Evolutionary conservation across 1,139 yeast species (phyloP).

Genomic region (Pneumocystis sp.): DNA sequence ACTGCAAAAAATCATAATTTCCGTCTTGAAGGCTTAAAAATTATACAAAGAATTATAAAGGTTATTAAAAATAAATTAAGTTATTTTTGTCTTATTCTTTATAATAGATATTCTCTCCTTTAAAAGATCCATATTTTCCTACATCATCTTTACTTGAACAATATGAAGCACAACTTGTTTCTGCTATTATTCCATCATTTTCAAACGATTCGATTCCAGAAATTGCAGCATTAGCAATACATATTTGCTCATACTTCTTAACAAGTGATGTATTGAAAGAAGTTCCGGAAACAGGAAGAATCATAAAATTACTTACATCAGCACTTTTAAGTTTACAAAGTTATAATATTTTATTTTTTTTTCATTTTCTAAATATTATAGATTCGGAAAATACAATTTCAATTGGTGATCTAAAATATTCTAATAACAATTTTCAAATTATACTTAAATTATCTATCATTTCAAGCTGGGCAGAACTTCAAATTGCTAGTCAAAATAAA

Average conservation of each 20-base stretch:
- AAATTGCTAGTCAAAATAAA: conserved; percentile 31
- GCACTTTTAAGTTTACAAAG: conserved; percentile 43
- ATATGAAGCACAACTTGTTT: conserved; percentile 85
- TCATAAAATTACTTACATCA: conserved; percentile 49
- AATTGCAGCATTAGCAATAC: conserved; percentile 63
- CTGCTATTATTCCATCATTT: conserved; percentile 87
- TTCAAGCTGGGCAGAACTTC: conserved; percentile 79
- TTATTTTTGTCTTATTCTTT: not conserved
- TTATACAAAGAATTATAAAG: conserved; percentile 47
- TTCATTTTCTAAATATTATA: not conserved
- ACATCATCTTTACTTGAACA: conserved; percentile 66
- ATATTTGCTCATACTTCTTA: conserved; percentile 65
- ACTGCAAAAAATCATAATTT: conserved; percentile 52
- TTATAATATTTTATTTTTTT: not conserved
- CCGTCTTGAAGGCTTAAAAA: conserved; percentile 49
- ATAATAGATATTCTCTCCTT: conserved; percentile 26
- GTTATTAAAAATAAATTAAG: conserved; percentile 11
- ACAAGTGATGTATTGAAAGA: conserved; percentile 39
- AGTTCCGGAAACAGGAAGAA: conserved; percentile 39
- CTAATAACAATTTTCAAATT: conserved; percentile 32
- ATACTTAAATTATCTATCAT: conserved; percentile 57
- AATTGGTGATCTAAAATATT: conserved; percentile 26
- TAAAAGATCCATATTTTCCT: conserved; percentile 61
- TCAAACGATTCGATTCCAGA: conserved; percentile 55
- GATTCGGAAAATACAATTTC: conserved; percentile 18